Conservation (phyloP, 768 basidiomycete species). For the Lactarius sanguifluus region DNA sequence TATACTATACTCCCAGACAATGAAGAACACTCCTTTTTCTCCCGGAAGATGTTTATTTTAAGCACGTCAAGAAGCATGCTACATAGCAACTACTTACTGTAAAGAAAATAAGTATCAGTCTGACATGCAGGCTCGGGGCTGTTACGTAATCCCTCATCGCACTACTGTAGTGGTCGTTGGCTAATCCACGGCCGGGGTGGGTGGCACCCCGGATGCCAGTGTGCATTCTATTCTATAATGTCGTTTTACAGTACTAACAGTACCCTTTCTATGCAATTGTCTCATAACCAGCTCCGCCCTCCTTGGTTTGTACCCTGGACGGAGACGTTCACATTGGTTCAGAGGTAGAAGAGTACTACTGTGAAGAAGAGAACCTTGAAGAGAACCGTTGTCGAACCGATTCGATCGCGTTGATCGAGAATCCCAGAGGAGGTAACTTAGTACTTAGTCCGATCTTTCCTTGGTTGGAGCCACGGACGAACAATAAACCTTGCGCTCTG, state of each 20-base stretch:
- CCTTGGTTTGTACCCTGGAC: background rate
- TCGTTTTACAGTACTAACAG: conserved; percentile 14
- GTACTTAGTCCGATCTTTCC: background rate
- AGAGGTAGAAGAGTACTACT: background rate
- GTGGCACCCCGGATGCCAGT: too few relatives aligned
- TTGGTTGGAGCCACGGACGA: background rate
- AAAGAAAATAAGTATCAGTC: too few relatives aligned
- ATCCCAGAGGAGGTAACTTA: background rate
- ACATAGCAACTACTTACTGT: too few relatives aligned
- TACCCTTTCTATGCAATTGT: conserved; percentile 12
- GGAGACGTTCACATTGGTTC: background rate
- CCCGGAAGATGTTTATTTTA: too few relatives aligned
- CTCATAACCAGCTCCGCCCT: background rate
- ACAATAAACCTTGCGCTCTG: background rate
- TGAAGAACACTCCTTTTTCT: background rate
- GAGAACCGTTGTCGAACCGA: background rate
- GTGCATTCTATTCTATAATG: conserved; percentile 13
- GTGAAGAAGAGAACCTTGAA: background rate
- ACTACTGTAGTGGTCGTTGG: conserved; percentile 39
- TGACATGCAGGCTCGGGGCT: too few relatives aligned
- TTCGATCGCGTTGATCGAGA: background rate
- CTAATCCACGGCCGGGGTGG: conserved; percentile 32
- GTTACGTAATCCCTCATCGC: too few relatives aligned
- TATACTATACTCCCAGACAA: background rate
- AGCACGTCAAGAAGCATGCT: too few relatives aligned